Conservation (phyloP, 768 basidiomycete genomes). For the Lactarius sp. region DNA sequence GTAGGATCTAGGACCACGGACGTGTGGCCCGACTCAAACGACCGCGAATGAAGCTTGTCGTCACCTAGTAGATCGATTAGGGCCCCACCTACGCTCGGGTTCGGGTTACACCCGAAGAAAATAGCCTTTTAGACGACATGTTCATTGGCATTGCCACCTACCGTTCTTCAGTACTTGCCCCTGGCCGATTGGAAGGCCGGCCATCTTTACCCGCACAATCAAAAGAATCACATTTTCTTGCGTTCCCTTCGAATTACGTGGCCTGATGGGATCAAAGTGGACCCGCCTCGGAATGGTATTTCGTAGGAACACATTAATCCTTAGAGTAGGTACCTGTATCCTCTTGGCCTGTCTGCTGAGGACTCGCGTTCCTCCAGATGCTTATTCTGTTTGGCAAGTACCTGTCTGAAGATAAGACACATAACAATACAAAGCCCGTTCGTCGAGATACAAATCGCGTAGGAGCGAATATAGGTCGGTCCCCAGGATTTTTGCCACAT, state of each 20-base stretch:
- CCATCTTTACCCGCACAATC: neutral
- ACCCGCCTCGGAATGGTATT: neutral
- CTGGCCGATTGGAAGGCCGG: neutral
- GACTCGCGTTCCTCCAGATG: constrained; percentile 38
- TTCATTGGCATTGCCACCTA: too few relatives aligned
- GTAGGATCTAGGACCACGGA: too few relatives aligned
- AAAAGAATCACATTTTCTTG: neutral
- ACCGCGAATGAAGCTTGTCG: too few relatives aligned
- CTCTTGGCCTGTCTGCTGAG: constrained; percentile 35
- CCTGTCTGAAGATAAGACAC: constrained; percentile 34
- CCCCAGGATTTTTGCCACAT: constrained; percentile 68
- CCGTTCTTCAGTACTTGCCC: too few relatives aligned
- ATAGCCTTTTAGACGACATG: too few relatives aligned
- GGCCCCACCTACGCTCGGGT: too few relatives aligned
- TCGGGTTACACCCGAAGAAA: too few relatives aligned
- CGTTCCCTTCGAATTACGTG: neutral
- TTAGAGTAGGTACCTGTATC: constrained; percentile 48
- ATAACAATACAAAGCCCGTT: constrained; percentile 40
- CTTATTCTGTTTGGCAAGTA: constrained; percentile 32
- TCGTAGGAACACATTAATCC: neutral
- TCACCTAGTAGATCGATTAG: too few relatives aligned
- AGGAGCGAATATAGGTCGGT: constrained; percentile 64
- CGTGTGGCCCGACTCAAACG: too few relatives aligned
- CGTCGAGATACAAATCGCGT: constrained; percentile 64
- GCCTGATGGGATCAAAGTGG: constrained; percentile 20